Evolutionary conservation across 2,329 filamentous ascomycete genomes (phyloP), one percentile per base, ranked within the genome.

Genomic region (Neofusicoccum laricinum): DNA sequence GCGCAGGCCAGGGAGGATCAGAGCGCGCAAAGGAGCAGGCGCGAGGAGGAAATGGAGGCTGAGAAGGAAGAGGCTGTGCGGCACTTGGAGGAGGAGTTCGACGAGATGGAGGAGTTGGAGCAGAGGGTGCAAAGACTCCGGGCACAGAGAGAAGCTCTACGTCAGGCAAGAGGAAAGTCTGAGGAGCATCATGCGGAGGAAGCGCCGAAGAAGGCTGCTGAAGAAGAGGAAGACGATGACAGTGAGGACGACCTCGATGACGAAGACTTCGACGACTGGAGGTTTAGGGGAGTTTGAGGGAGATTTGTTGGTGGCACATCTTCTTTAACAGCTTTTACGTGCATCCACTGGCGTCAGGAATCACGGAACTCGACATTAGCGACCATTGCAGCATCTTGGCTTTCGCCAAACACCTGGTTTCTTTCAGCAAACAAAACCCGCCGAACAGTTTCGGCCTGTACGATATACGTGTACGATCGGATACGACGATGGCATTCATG

Each of bases 31-130:
- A 74, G 78, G 11, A 77, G 73, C 1, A 72, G 71, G 62, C 70
- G 74, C 34, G 80, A 83, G 48, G 77, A 73, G 53, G 81, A 83
- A 68, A 68, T 80, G 50, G 81, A 81, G 67, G 80, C 73, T 1
- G 81, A 83, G 67, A 79, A 76, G 66, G 81, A 82, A 66, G 81
- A 82, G 64, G 81, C 81, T 2, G 77, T 73, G 46, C 72, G 75
- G 40, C 72, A 76, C 5, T 69, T 83, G 12, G 75, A 79, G 67
- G 80, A 82, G 53, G 81, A 83, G 65, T 81, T 83, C 59, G 81
- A 82, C 45, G 78, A 81, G 66, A 82, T 83, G 81, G 80, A 81
- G 25, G 76, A 74, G 4, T 69, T 82, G 55, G 81, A 83, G 67
- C 76, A 78, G 67, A 70, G 81, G 49, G 76, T 80, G 38, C 78